Conservation (phyloP, 164 flowering plant species). For the Piper betle region DNA sequence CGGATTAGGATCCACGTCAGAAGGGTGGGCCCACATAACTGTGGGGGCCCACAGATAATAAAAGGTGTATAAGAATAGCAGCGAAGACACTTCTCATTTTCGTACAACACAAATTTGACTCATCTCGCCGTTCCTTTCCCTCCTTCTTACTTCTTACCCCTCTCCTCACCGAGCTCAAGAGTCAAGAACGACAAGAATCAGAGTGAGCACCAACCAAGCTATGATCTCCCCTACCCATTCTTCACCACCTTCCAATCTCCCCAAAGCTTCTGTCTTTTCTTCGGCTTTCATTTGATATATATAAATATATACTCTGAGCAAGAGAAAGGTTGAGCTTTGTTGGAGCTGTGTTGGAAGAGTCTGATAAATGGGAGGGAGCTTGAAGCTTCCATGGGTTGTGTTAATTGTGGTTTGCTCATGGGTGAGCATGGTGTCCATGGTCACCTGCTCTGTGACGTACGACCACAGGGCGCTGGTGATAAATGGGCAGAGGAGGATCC, state of each 20-base stretch:
- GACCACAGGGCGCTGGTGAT: constrained; percentile 55
- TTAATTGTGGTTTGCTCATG: constrained; percentile 4
- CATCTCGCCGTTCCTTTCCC: no score
- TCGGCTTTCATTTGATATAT: background rate
- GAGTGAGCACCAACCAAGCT: background rate
- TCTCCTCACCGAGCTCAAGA: background rate
- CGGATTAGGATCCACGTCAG: no score
- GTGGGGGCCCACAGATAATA: no score
- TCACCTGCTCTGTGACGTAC: constrained; percentile 47
- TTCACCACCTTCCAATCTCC: background rate
- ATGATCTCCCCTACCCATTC: background rate
- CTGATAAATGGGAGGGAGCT: background rate
- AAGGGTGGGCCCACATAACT: no score
- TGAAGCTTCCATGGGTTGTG: background rate
- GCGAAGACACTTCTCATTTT: no score
- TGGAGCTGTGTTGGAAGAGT: background rate
- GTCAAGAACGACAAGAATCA: background rate
- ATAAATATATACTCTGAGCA: background rate
- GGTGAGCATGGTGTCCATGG: constrained; percentile 11
- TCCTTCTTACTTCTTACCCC: no score
- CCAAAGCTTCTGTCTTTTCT: background rate
- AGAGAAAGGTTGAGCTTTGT: background rate
- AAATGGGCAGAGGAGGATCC: constrained; percentile 64
- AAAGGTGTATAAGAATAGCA: no score
- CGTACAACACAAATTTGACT: no score